Conservation (phyloP, 2,329 filamentous ascomycete genomes). For the Pyrenophora seminiperda region DNA sequence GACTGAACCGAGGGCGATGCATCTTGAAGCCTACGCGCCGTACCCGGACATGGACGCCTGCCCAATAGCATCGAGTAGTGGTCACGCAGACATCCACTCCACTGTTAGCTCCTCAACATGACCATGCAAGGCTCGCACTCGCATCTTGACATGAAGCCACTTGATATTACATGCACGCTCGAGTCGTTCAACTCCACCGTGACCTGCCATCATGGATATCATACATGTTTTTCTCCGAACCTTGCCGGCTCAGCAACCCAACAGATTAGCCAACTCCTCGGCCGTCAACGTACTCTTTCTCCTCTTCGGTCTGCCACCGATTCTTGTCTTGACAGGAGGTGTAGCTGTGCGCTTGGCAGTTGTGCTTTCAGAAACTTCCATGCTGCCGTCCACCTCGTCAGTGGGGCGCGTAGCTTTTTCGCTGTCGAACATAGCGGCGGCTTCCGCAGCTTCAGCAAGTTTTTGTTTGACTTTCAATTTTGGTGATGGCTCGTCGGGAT, state of each 20-base stretch:
- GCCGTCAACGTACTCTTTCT: slow-evolving; percentile 76
- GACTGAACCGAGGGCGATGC: neutral
- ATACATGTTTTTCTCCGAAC: neutral
- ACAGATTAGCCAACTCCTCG: slow-evolving; percentile 67
- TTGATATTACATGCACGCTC: slow-evolving; percentile 13
- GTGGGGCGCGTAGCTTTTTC: slow-evolving; percentile 11
- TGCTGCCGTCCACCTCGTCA: slow-evolving; percentile 21
- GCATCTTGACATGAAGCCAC: slow-evolving; percentile 4
- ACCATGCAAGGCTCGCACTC: slow-evolving; percentile 8
- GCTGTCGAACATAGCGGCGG: slow-evolving; percentile 39
- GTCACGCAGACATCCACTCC: slow-evolving; percentile 14
- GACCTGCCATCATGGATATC: slow-evolving; percentile 2
- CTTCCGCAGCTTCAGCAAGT: slow-evolving; percentile 52
- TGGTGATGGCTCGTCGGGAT: slow-evolving; percentile 46
- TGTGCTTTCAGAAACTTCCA: slow-evolving; percentile 27
- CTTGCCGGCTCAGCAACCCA: slow-evolving; percentile 30
- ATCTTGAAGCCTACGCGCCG: slow-evolving; percentile 17
- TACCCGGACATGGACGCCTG: slow-evolving; percentile 11
- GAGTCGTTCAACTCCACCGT: slow-evolving; percentile 13
- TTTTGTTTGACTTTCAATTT: slow-evolving; percentile 56
- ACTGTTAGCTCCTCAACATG: slow-evolving; percentile 11
- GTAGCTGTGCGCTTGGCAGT: slow-evolving; percentile 32
- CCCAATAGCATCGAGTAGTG: slow-evolving; percentile 9
- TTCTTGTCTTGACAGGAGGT: slow-evolving; percentile 52
- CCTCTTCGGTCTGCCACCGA: slow-evolving; percentile 64